Evolutionary conservation across 148 eudicot genomes (phyloP), one percentile per base, ranked within the genome.

Genomic region (Cornus suecica): DNA sequence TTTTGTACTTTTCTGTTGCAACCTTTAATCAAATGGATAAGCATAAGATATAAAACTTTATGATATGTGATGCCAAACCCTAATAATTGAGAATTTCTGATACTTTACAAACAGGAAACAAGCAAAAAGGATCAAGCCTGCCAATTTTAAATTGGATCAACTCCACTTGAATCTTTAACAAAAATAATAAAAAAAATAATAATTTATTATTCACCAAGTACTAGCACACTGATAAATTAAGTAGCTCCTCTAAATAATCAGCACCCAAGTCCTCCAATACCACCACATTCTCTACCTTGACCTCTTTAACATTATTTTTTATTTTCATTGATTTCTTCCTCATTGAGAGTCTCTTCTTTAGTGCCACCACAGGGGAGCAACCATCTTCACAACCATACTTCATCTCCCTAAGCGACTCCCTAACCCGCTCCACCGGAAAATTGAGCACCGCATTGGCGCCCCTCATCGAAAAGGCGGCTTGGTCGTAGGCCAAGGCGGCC

Each of bases 401-500:
- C 83, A 89, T 76, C 30, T 83, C 87, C 14, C 76, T 66, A 29
- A 89, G 76, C 24, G 90, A 87, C 27, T 87, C 85, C 77, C 61
- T 62, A 0, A 87, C 92, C 16, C 77, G 71, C 72, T 86, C 91
- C 29, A 66, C 80, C 25, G 90, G 85, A 41, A 85, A 90, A 30
- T 90, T 90, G 26, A 90, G 84, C 78, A 88, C 85, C 23, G 92
- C 90, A 65, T 76, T 31, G 10, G 80, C 20, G 5, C 92, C 94
- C 45, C 88, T 51, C 83, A 81, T 87, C 10, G 94, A 64, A 18
- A 80, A 88, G 27, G 94, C 94, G 20, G 92, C 94, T 24, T 87
- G 94, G 68, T 90, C 94, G 41, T 90, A 88, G 0, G 92, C 94
- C 77, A 89, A 11, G 9, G 94, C 94, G 6, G 92, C 94, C 8